Evolutionary conservation across 1,139 yeast genomes (phyloP), one percentile per base, ranked within the genome.

Genomic region (Diutina ranongensis): DNA sequence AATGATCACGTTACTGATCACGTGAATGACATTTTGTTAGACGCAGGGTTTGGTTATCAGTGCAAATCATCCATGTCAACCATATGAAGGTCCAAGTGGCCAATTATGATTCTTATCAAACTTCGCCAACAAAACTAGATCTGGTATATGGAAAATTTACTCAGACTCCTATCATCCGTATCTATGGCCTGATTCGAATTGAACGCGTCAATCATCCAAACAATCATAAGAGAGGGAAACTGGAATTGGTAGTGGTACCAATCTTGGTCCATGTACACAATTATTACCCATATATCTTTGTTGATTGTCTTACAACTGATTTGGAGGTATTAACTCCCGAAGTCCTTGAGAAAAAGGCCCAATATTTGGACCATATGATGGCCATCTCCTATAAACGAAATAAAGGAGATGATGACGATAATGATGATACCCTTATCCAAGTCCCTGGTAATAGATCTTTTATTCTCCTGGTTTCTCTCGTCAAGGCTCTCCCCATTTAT

Each of bases 401-500:
- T 20, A 47, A 45, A 5, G 50, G 44, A 15, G 51, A 49, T 12
- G 49, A 47, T 32, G 54, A 49, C 38, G 47, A 46, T 10, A 48
- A 47, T 18, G 28, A 5, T 7, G 44, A 31, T 19, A 42, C 54
- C 47, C 55, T 54, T 47, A 47, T 25, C 9, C 33, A 20, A 18
- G 18, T 28, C 15, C 53, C 20, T 51, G 54, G 68, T 55, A 51
- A 63, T 42, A 84, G 71, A 10, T n/a, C 28, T 18, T 44, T 25
- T 57, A 71, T 92, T 40, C 86, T 95, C 0, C 71, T 75, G 45
- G 74, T 88, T 0, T 67, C 80, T 0, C 59, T 86, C 0, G 83
- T 94, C 47, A 80, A 80, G 52, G 97, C 83, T 0, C 69, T 77
- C 0, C 92, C 95, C 0, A 81, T 88, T 46, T 92, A 92, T 58